Evolutionary conservation across 2,329 filamentous ascomycete species (phyloP).

Genomic region (Xylariaceae sp.): DNA sequence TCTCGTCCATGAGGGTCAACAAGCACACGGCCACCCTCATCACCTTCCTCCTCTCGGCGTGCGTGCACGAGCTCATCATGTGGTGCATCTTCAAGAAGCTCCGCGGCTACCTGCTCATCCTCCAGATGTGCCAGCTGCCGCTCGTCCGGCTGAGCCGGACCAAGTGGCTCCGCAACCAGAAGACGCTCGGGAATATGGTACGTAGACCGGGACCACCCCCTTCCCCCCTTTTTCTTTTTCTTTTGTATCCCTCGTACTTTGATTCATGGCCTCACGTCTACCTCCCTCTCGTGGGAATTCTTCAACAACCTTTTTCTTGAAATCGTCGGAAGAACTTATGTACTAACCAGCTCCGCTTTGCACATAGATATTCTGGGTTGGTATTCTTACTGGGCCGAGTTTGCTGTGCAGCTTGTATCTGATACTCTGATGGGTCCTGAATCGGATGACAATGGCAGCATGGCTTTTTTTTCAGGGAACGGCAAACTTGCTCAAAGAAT

Average conservation of each 20-base stretch:
- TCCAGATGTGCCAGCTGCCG: constrained; percentile 76
- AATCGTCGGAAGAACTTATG: too few species aligned
- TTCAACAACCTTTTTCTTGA: too few species aligned
- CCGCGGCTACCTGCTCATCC: constrained; percentile 70
- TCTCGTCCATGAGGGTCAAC: constrained; percentile 71
- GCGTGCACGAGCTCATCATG: constrained; percentile 78
- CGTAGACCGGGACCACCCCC: neutral
- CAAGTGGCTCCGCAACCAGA: constrained; percentile 63
- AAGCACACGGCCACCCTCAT: constrained; percentile 73
- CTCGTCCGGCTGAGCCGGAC: constrained; percentile 69
- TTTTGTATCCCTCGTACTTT: too few species aligned
- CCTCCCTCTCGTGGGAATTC: too few species aligned
- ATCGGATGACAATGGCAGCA: neutral
- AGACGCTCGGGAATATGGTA: constrained; percentile 66
- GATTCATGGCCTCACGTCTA: too few species aligned
- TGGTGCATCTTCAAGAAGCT: constrained; percentile 80
- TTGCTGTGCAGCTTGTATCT: constrained; percentile 64
- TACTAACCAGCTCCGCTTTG: neutral
- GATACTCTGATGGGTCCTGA: constrained; percentile 50
- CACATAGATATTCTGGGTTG: constrained; percentile 68
- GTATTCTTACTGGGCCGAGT: constrained; percentile 76
- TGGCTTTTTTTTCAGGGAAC: too few species aligned
- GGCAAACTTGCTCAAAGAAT: too few species aligned
- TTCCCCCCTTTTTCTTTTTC: too few species aligned
- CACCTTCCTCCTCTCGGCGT: constrained; percentile 72